These are phyloP conservation scores for Kazachstania martiniae DNA, from an alignment of 805 yeast genomes.

Conservation along the genomic window DNA sequence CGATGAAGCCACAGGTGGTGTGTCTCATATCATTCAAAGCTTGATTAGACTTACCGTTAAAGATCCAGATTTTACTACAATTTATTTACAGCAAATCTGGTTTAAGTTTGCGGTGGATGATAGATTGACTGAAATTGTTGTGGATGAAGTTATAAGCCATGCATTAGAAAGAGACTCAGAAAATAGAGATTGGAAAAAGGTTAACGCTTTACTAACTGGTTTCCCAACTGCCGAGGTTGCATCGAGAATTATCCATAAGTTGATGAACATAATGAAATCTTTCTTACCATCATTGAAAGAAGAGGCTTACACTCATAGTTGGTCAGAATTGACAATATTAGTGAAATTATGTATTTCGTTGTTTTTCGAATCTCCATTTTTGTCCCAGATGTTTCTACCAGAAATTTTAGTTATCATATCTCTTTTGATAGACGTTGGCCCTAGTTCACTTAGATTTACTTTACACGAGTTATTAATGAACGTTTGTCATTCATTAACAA, in stretches of 20 bases:
- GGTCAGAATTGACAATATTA: constrained; percentile 61
- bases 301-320: constrained; percentile 36
- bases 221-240: constrained; percentile 60
- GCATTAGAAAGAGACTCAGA: constrained; percentile 65
- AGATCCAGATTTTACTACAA: constrained; percentile 36
- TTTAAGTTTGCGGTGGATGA: constrained; percentile 50
- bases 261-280: constrained; percentile 42
- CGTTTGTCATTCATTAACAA: constrained; percentile 54
- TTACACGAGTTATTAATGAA: constrained; percentile 54
- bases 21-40: constrained; percentile 47
- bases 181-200: constrained; percentile 51
- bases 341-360: constrained; percentile 49
- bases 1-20: constrained; percentile 44
- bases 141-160: constrained; percentile 62
- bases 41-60: constrained; percentile 46
- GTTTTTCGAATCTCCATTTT: constrained; percentile 54
- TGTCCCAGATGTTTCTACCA: constrained; percentile 52
- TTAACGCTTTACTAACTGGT: constrained; percentile 46
- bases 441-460: constrained; percentile 41
- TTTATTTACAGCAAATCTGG: constrained; percentile 58
- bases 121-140: constrained; percentile 40
- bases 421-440: constrained; percentile 39
- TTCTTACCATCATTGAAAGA: constrained; percentile 32
- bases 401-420: constrained; percentile 60
- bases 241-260: constrained; percentile 45